Percentiles rank a stretch among this genome's conserved stretches.
Conservation (phyloP, 257 asterid genomes). For the Solanum ossicruentum region DNA sequence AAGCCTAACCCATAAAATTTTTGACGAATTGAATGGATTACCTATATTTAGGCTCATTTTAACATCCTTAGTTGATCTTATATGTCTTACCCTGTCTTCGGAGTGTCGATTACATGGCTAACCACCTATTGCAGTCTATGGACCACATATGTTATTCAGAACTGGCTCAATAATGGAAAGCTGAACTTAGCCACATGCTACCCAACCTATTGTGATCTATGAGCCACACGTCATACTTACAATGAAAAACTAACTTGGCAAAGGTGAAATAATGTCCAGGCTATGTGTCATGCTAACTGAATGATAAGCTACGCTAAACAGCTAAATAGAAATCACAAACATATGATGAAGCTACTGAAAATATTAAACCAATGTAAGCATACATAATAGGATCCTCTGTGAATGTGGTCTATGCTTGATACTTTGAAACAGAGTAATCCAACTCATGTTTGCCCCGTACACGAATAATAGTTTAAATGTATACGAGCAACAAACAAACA, state of each 20-base stretch:
- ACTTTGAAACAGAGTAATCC: neutral
- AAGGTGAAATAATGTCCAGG: neutral
- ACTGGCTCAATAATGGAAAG: neutral
- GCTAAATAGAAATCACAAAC: neutral
- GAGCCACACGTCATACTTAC: neutral
- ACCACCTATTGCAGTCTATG: neutral
- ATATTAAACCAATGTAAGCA: neutral
- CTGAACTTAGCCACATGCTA: neutral
- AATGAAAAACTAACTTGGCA: neutral
- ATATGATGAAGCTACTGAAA: neutral
- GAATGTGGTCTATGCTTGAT: neutral
- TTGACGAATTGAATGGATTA: too few species aligned
- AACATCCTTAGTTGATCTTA: too few species aligned
- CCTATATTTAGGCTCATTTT: too few species aligned
- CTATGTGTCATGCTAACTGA: neutral
- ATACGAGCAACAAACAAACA: too few species aligned
- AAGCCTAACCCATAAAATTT: too few species aligned
- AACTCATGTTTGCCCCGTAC: neutral
- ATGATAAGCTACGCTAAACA: neutral
- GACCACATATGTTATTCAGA: neutral
- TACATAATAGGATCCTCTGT: neutral
- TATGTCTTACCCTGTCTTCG: neutral
- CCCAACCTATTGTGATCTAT: too few species aligned
- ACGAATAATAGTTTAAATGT: neutral
- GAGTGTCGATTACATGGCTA: neutral